phyloP scores from a whole-genome alignment of 768 basidiomycete species.

The Rhodotorula paludigena region DNA sequence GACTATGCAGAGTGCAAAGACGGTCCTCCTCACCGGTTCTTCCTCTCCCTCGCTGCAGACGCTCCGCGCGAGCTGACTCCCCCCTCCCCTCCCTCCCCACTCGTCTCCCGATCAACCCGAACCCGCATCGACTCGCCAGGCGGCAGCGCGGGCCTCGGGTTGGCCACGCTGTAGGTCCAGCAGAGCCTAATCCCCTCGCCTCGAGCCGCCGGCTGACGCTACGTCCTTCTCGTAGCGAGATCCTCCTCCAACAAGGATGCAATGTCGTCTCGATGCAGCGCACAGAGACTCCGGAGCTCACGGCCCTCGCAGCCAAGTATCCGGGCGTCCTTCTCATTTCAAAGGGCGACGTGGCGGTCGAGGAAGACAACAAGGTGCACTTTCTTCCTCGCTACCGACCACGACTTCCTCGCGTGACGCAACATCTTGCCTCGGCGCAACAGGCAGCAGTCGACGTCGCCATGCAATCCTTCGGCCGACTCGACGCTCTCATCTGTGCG shows the following conservation, averaged over 20 bases:
- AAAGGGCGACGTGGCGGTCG: constrained; percentile 62
- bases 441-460: constrained; percentile 56
- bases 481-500: constrained; percentile 59
- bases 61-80: not conserved
- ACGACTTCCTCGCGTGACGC: too few species aligned
- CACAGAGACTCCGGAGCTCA: constrained; percentile 61
- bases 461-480: constrained; percentile 56
- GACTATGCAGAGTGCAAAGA: not conserved
- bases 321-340: constrained; percentile 54
- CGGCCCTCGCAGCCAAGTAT: constrained; percentile 52
- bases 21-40: constrained; percentile 30
- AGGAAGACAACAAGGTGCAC: constrained; percentile 44
- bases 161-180: constrained; percentile 63
- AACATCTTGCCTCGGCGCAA: not conserved
- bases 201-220: not conserved
- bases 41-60: not conserved
- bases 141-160: constrained; percentile 75
- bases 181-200: constrained; percentile 51
- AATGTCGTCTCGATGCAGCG: constrained; percentile 74
- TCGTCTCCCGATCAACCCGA: not conserved
- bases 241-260: constrained; percentile 52
- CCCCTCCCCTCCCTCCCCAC: not conserved
- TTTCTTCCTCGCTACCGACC: constrained; percentile 57
- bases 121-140: constrained; percentile 59
- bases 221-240: constrained; percentile 4